Base-by-base conservation (phyloP, 73 alveolate genomes). In the Blepharisma stoltei region DNA sequence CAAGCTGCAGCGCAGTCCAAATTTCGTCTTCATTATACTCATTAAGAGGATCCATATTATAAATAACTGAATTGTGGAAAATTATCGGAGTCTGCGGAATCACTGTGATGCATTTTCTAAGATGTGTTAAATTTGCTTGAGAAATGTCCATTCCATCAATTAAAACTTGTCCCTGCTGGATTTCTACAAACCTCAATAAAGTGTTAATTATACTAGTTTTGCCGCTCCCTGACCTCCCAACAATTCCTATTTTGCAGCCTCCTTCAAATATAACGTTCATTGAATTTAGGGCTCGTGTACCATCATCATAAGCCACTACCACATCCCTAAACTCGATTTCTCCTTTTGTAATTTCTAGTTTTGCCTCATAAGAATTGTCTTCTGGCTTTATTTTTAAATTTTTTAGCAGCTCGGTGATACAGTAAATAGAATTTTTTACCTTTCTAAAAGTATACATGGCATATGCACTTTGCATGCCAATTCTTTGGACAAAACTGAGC, bases 191-290 rank as follows among this genome's bases (percentile, higher is more conserved):
- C 77, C 97, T 84, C 37, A 90, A 82, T 66, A 91, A 75, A 54
- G 92, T 55, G 70, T 91, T 88, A 14, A 91, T 66, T 54, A 91
- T 84, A 25, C 92, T 85, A 25, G 94, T 54, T 76, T 91, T 91
- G 2, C 97, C 97, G 49, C 93, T 78, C 23, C 97, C 97, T 6
- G 95, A 84, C 50, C 95, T 76, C 6, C 97, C 97, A 18, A 88
- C 86, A 6, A 91, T 85, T 54, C 95, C 97, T 0, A 91, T 67
- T 85, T 84, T 89, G 78, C 83, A 66, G 6, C 92, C 90, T 6
- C 70, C 70, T 68, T 71, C 54, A 27, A 85, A 73, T 8, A 47
- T 20, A 6, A 85, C 67, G 32, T 14, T 66, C 49, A 85, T 20
- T 32, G 66, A 75, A 41, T 85, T 48, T 8, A 85, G 70, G 0